phyloP scores from a whole-genome alignment of 2,329 filamentous ascomycete species.

The Fusarium sp. region DNA sequence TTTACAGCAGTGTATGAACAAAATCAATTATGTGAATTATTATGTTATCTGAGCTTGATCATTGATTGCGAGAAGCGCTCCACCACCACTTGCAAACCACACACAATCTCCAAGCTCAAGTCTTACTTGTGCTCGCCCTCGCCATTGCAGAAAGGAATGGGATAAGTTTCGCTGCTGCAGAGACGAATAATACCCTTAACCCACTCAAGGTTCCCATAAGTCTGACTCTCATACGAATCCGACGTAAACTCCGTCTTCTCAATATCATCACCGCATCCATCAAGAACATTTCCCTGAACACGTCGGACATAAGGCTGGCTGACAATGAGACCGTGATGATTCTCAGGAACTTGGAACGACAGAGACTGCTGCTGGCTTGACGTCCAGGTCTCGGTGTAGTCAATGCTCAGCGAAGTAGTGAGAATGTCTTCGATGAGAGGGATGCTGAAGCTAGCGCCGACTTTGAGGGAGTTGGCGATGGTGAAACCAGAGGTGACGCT shows the following conservation, averaged over 20 bases:
- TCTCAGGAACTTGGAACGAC: conserved; percentile 23
- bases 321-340: conserved; percentile 35
- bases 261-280: conserved; percentile 27
- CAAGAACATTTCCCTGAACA: conserved; percentile 23
- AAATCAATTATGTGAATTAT: neutral
- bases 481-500: conserved; percentile 21
- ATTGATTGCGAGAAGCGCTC: no score
- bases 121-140: conserved; percentile 29
- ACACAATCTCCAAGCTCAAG: accelerated
- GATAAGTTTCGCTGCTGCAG: conserved; percentile 35
- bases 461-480: conserved; percentile 27
- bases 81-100: accelerated
- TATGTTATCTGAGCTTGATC: accelerated
- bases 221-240: conserved; percentile 31
- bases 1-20: accelerated
- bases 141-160: conserved; percentile 37
- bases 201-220: conserved; percentile 34
- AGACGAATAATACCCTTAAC: conserved; percentile 40
- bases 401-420: conserved; percentile 11
- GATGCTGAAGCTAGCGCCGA: conserved; percentile 3
- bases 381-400: conserved; percentile 28
- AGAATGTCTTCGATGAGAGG: conserved; percentile 12
- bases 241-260: conserved; percentile 23
- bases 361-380: conserved; percentile 28
- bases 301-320: conserved; percentile 40